Conservation (phyloP, 1,284 basidiomycete genomes). For the Apiotrichum siamense region DNA sequence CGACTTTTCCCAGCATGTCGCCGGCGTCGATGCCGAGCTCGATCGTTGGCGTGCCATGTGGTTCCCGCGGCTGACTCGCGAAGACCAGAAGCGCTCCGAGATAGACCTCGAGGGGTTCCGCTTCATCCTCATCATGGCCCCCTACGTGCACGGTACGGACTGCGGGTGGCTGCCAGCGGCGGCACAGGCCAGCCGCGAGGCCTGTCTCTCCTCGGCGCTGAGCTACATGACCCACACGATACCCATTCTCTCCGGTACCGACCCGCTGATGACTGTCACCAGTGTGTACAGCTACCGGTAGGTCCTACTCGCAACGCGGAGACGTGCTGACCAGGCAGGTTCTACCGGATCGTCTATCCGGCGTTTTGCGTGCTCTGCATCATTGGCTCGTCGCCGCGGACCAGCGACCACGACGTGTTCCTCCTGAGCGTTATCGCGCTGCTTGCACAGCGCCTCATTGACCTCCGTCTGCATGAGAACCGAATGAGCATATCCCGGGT, state of each 20-base stretch:
- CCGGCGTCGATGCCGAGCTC: conserved; percentile 4
- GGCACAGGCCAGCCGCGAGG: not conserved
- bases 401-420: conserved; percentile 15
- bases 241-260: not conserved
- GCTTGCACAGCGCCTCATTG: conserved; percentile 12
- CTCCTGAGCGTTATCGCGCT: conserved; percentile 14
- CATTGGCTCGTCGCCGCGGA: conserved; percentile 9
- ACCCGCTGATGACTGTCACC: not conserved
- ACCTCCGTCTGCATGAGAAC: conserved; percentile 16
- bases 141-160: conserved; percentile 12
- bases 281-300: conserved; percentile 1
- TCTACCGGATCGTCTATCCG: conserved; percentile 17
- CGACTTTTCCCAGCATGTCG: conserved; percentile 1
- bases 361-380: conserved; percentile 15
- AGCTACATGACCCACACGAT: not conserved
- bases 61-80: not conserved
- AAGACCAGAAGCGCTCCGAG: conserved; percentile 9
- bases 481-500: conserved; percentile 14
- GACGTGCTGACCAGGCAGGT: not conserved
- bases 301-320: not conserved
- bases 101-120: conserved; percentile 14
- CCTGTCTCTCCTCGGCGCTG: not conserved
- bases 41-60: conserved; percentile 3
- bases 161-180: not conserved
- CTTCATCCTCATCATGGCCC: conserved; percentile 16